Base-by-base conservation (phyloP, 345 rosid genomes). In the Aegle marmelos region DNA sequence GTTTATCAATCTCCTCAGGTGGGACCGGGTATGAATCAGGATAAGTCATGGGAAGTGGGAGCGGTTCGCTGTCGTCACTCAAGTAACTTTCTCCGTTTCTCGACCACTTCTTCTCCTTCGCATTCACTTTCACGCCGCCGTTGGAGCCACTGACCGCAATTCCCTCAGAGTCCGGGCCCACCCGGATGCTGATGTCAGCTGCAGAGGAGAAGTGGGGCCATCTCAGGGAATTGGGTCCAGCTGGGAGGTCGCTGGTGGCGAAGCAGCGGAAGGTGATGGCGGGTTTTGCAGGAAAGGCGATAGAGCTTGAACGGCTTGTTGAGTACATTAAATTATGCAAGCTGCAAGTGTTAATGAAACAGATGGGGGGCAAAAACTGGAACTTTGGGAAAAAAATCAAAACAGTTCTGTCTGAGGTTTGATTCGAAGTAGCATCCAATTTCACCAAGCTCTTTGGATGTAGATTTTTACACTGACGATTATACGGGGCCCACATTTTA, bases 21-120 rank as follows among this genome's bases (percentile, higher is more conserved):
- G 94, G 22, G 34, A 91, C 98, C 9, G 99, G 98, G 33, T 92
- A 86, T 36, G 97, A 74, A 78, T 95, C 82, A 0, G 99, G 98
- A 79, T 90, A 88, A 84, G 96, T 88, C 98, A 95, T 93, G 60
- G 99, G 99, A 3, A 95, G 97, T 76, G 98, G 99, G 73, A 95
- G 98, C 56, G 92, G 88, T 28, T 95, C 99, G 34, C 60, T 79
- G 77, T 91, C 84, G 60, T 86, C 91, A 41, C 85, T 75, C 92
- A 95, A 86, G 83, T 92, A 95, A 84, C 96, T 93, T 87, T 90
- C 89, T 34, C 93, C 82, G 60, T 90, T 85, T 80, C 93, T 88
- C 69, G 97, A 90, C 97, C 98, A 95, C 22, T 88, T 89, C 79
- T 79, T 79, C 81, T 92, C 93, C 84, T 74, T 86, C 70, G 93